phyloP scores from a whole-genome alignment of 495 filamentous ascomycete species.

The Podospora bellae-mahoneyi region DNA sequence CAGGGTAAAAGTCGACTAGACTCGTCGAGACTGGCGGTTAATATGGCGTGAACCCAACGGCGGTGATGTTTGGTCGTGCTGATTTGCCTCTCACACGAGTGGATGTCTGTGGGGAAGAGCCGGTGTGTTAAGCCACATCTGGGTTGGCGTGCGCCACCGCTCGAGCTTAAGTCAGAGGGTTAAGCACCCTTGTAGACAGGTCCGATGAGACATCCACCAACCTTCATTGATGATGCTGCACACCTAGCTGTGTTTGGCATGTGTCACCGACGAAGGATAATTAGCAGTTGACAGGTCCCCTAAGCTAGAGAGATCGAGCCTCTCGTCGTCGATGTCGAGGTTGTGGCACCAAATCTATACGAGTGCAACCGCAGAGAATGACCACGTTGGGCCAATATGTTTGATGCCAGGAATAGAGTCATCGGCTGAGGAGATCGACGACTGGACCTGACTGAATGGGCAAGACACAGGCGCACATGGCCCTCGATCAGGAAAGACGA shows the following conservation, averaged over 20 bases:
- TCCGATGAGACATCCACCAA: constrained; percentile 9
- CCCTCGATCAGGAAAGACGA: constrained; percentile 12
- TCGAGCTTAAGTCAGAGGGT: constrained; percentile 1
- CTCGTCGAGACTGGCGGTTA: constrained; percentile 24
- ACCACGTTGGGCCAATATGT: background rate
- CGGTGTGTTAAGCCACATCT: constrained; percentile 12
- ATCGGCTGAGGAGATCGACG: background rate
- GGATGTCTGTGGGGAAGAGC: constrained; percentile 14
- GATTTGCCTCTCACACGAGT: constrained; percentile 14
- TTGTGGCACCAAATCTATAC: constrained; percentile 8
- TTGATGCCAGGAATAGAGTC: constrained; percentile 5
- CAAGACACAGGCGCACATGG: constrained; percentile 4
- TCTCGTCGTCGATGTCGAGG: background rate
- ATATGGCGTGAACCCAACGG: constrained; percentile 27
- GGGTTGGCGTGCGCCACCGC: constrained; percentile 9
- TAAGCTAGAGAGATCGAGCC: constrained; percentile 4
- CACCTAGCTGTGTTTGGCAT: constrained; percentile 11
- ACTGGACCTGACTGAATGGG: constrained; percentile 9
- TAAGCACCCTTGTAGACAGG: background rate
- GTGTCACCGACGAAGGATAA: background rate
- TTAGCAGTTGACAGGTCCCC: background rate
- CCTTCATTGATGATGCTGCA: constrained; percentile 4
- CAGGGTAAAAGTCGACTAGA: constrained; percentile 7
- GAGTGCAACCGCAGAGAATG: background rate
- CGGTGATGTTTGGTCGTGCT: constrained; percentile 26